These are phyloP conservation scores for Hibiscus mutabilis DNA, from an alignment of 345 rosid species.

Conservation along the genomic window DNA sequence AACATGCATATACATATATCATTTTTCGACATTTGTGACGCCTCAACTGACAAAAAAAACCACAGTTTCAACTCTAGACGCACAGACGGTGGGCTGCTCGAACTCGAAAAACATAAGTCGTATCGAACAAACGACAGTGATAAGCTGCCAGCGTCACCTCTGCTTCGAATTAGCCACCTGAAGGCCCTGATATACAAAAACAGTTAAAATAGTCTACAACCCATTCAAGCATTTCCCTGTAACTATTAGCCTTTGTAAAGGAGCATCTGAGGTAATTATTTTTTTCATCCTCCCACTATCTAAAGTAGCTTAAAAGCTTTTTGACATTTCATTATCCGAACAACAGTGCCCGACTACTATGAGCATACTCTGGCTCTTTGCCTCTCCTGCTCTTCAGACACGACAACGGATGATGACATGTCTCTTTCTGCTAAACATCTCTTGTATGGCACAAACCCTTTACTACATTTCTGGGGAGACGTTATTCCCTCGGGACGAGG, in stretches of 20 bases:
- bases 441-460: slow-evolving; percentile 65
- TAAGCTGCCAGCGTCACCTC: not conserved
- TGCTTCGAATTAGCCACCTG: not conserved
- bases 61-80: not conserved
- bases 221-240: not conserved
- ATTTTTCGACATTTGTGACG: not conserved
- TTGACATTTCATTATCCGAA: not conserved
- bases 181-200: not conserved
- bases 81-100: not conserved
- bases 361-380: slow-evolving; percentile 49
- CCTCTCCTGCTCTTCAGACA: slow-evolving; percentile 36
- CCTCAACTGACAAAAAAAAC: not conserved
- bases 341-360: not conserved
- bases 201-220: not conserved
- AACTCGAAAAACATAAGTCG: not conserved
- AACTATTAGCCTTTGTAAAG: not conserved
- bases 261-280: not conserved
- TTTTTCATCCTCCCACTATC: not conserved
- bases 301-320: slow-evolving; percentile 1
- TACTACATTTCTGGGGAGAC: slow-evolving; percentile 4
- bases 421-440: slow-evolving; percentile 60
- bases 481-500: slow-evolving; percentile 7
- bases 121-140: not conserved
- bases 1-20: not conserved
- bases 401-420: slow-evolving; percentile 25